Evolutionary conservation across 441 rosid genomes (phyloP).

Genomic region (Metrosideros polymorpha): DNA sequence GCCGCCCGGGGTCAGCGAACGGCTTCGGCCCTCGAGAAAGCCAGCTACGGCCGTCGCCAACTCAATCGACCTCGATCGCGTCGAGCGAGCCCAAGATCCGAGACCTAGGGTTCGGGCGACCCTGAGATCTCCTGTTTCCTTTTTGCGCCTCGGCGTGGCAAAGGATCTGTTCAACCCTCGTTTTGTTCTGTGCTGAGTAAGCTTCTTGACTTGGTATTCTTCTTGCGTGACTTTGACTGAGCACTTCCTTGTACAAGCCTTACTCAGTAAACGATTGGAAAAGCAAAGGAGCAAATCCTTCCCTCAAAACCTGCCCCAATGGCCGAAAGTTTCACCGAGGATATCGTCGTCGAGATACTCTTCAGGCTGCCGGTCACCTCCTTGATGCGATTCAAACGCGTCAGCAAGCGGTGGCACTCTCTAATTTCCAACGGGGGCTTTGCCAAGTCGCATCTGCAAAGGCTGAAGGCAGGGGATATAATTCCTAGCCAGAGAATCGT

Average conservation of each 20-base stretch:
- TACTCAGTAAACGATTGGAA: background rate
- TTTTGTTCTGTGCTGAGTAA: background rate
- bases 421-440: background rate
- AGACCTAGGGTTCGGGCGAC: background rate
- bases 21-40: no score
- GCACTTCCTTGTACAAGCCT: background rate
- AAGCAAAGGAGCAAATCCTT: background rate
- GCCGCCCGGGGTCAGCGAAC: no score
- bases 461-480: background rate
- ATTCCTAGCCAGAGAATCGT: background rate
- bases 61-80: background rate
- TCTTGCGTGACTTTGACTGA: no score
- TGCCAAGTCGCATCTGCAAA: background rate
- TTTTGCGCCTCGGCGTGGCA: no score
- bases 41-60: no score
- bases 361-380: background rate
- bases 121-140: no score
- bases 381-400: background rate
- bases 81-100: background rate
- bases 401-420: background rate
- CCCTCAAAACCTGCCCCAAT: background rate
- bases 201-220: background rate
- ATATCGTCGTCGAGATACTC: background rate
- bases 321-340: background rate
- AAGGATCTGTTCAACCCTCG: no score